Evolutionary conservation across 2,329 filamentous ascomycete genomes (phyloP).

Genomic region (Colletotrichum agaves): DNA sequence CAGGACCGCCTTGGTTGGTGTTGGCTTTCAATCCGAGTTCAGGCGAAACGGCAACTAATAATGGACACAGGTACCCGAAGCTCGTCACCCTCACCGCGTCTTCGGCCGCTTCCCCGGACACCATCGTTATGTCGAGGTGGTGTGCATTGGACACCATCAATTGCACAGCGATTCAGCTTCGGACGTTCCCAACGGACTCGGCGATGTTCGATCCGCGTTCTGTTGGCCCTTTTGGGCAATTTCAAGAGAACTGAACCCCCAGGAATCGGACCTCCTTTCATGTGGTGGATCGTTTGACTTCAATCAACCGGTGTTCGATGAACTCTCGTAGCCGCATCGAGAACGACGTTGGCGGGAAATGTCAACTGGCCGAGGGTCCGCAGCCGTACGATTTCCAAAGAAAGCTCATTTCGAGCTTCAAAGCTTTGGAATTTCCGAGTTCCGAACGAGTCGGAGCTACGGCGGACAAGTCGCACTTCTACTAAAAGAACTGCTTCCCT

Average conservation of each 20-base stretch:
- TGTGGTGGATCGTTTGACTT: not conserved
- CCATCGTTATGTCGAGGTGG: not conserved
- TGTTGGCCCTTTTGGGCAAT: constrained; percentile 2
- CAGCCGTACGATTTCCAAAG: not conserved
- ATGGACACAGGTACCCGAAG: not conserved
- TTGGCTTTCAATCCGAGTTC: not conserved
- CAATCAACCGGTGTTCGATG: constrained; percentile 2
- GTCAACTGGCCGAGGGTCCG: not conserved
- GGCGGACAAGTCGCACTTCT: no score
- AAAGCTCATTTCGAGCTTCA: not conserved
- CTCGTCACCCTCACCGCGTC: not conserved
- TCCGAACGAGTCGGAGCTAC: no score
- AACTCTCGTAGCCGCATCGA: not conserved
- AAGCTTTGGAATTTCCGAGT: not conserved
- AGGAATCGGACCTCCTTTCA: constrained; percentile 1
- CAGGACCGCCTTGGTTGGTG: not conserved
- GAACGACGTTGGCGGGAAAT: not conserved
- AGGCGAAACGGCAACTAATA: constrained; percentile 6
- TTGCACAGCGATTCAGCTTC: not conserved
- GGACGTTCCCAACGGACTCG: constrained; percentile 29
- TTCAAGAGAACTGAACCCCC: not conserved
- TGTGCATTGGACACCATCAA: constrained; percentile 31
- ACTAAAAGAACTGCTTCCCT: constrained; percentile 18
- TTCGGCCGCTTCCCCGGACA: not conserved
- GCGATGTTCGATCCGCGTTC: not conserved